Percentiles rank a stretch among this genome's conserved stretches.
Evolutionary conservation across 2,329 filamentous ascomycete genomes (phyloP).

Genomic region (Botrytis elliptica): DNA sequence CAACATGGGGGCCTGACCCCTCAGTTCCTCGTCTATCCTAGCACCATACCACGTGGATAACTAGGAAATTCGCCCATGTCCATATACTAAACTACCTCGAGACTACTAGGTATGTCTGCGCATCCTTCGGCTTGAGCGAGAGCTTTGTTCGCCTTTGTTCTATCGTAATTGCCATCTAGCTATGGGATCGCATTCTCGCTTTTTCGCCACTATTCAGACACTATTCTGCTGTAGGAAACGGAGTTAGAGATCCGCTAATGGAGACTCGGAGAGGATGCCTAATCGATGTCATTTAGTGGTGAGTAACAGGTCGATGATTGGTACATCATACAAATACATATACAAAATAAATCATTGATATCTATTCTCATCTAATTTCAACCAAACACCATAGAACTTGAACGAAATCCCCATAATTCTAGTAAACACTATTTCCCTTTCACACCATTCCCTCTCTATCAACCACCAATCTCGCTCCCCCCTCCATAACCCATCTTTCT

Average conservation of each 20-base stretch:
- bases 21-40: not conserved
- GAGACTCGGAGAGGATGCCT: not conserved
- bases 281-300: not conserved
- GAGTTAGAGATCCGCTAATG: not conserved
- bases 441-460: conserved; percentile 14
- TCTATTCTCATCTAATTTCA: no score
- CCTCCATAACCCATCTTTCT: conserved; percentile 54
- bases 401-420: not conserved
- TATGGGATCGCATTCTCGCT: not conserved
- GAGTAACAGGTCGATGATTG: not conserved
- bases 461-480: conserved; percentile 55
- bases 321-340: not conserved
- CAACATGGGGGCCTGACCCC: not conserved
- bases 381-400: not conserved
- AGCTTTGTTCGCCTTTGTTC: not conserved
- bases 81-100: not conserved
- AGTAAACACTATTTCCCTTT: not conserved
- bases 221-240: not conserved
- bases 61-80: not conserved
- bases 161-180: not conserved
- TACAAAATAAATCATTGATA: not conserved
- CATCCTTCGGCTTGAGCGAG: not conserved
- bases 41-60: not conserved
- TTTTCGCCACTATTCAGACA: no score
- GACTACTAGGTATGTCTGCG: not conserved